Base-by-base conservation (phyloP, 1,139 yeast genomes). In the Suhomyces terraborum region DNA sequence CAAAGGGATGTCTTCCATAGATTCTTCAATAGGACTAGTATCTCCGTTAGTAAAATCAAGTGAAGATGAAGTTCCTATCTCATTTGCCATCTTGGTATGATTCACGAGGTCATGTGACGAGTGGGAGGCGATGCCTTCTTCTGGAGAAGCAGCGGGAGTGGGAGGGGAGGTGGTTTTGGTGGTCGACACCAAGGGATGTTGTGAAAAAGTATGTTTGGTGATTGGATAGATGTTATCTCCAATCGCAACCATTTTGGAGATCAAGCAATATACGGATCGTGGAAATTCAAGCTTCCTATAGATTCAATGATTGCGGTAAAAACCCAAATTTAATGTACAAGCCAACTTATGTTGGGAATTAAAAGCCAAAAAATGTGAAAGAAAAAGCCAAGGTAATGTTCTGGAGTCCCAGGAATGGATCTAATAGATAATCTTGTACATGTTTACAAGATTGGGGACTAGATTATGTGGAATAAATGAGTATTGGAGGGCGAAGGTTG, bases 1-100 rank as follows among this genome's bases (percentile, higher is more conserved):
- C 25, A 56, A 52, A 8, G 69, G 69, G 36, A 62, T 51, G 39
- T 63, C 61, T 30, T 51, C 58, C 20, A 49, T 41, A 23, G 49
- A 40, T 28, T 45, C 50, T 20, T 39, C 35, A 36, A 41, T 32
- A 10, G 45, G 41, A 24, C 39, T 36, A 29, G 39, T 28, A 20
- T 44, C 42, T n/a, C 46, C 48, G 31, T 37, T 35, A 21, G 47
- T 40, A 27, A 45, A 38, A 17, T 39, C 47, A 21, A 46, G 42
- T n/a, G 44, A 35, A 12, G 36, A 24, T 4, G 34, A 8, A 24
- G 26, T 25, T 21, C 18, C 14, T 19, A 26, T 28, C 13, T 28
- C 9, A 21, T 31, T 38, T 23, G 38, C 36, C 42, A 41, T 41
- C 32, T 30, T 28, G 26, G 38, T 32, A 26, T 36, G 43, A 28